Conservation (phyloP, 139 green algal genomes). For the Helicosporidium sp. region DNA sequence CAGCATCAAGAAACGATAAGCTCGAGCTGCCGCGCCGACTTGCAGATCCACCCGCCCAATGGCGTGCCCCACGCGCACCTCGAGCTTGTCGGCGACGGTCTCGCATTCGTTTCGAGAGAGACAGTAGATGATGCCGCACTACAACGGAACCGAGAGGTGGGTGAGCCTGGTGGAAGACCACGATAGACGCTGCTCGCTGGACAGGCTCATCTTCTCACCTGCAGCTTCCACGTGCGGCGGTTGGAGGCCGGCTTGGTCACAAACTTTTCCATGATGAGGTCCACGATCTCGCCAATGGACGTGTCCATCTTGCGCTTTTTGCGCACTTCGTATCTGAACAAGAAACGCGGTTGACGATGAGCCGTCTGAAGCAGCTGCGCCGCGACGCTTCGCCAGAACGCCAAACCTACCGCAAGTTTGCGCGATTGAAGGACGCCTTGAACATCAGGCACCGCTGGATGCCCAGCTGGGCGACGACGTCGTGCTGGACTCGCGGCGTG, state of each 20-base stretch:
- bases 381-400: too few relatives aligned
- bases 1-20: too few relatives aligned
- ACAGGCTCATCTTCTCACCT: not conserved
- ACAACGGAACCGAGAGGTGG: too few relatives aligned
- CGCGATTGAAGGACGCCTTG: conserved; percentile 76
- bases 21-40: too few relatives aligned
- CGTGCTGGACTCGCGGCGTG: conserved; percentile 50
- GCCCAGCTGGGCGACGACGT: conserved; percentile 35
- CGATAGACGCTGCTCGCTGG: not conserved
- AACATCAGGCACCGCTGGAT: conserved; percentile 49
- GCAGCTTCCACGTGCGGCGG: conserved; percentile 2
- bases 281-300: conserved; percentile 32
- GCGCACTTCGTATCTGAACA: conserved; percentile 66
- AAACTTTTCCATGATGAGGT: conserved; percentile 26
- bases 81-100: conserved; percentile 44
- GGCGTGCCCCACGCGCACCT: not conserved
- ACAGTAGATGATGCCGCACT: conserved; percentile 90
- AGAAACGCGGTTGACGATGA: too few relatives aligned
- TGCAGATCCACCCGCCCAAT: not conserved
- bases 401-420: conserved; percentile 61
- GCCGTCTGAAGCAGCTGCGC: too few relatives aligned
- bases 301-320: conserved; percentile 47
- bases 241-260: conserved; percentile 1
- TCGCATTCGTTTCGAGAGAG: conserved; percentile 59
- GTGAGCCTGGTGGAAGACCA: too few relatives aligned